Base-by-base conservation (phyloP, 371 early-diverging fungal genomes). In the Apophysomyces variabilis region DNA sequence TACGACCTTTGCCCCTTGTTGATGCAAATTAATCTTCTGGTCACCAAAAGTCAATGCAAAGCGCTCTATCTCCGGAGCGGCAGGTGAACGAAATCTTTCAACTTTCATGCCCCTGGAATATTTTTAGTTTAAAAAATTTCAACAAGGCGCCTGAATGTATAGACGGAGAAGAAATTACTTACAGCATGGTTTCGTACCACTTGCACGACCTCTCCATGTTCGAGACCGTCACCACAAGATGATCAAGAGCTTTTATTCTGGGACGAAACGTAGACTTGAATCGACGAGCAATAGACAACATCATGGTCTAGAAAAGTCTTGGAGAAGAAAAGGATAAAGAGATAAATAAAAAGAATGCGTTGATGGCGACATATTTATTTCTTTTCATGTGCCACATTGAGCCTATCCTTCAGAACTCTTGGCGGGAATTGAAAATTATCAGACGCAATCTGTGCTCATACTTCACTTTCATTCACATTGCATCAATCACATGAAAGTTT, bases 1-100 rank as follows among this genome's bases (percentile, higher is more conserved):
- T 32, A 62, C 57, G 4, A 62, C 68, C 18, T 57, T 58, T 35
- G 57, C 58, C 13, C 58, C 50, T 11, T 37, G 54, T 12, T 69
- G 57, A 50, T 69, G 70, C n/a, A 69, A 38, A 37, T 66, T 69
- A 32, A 69, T 65, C 46, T 69, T 69, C 66, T 65, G 70, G 21
- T 65, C 39, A 8, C 66, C 70, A 47, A 65, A 69, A 4, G 39
- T 50, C 1, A 69, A 45, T 7, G 62, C 66, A n/a, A 62, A 45
- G 1, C 60, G 38, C 0, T 61, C 64, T 58, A 46, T 61, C 21
- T 58, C n/a, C n/a, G 63, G 62, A 12, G 58, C 62, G 44, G 67
- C 56, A 12, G 39, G 62, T 26, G 67, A 58, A 38, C 39, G 57
- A 38, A 67, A 67, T 26, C 47, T 57, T 12, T 67, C 58, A 39